phyloP scores from a whole-genome alignment of 768 basidiomycete genomes.

The Hypholoma sublateritium region DNA sequence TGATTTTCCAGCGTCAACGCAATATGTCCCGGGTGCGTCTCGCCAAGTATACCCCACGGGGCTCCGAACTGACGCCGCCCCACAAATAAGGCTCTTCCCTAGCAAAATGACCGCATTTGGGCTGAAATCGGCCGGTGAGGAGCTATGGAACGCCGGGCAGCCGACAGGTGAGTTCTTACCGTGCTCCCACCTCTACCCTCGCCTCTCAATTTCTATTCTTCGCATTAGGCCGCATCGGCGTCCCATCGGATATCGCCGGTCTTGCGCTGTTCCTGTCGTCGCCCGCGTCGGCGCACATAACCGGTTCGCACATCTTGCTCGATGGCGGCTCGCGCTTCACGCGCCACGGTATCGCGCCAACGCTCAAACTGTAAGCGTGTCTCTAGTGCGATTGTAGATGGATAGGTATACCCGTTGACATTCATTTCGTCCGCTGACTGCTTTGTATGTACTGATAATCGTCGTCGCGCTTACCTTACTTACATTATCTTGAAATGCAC shows the following conservation, averaged over 20 bases:
- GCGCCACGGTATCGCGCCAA: conserved; percentile 23
- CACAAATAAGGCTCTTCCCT: conserved; percentile 51
- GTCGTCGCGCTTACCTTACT: no score
- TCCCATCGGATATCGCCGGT: conserved; percentile 69
- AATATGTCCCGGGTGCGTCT: conserved; percentile 70
- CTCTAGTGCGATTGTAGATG: neutral
- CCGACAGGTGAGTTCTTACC: conserved; percentile 55
- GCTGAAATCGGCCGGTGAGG: conserved; percentile 54
- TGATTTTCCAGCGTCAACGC: conserved; percentile 65
- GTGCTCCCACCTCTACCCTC: neutral
- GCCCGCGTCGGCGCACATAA: conserved; percentile 71
- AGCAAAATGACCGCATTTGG: conserved; percentile 84
- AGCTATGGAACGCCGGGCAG: conserved; percentile 49
- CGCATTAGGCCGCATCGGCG: conserved; percentile 60
- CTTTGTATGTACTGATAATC: no score
- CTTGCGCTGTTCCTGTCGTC: conserved; percentile 68
- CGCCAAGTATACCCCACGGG: neutral
- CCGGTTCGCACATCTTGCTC: conserved; percentile 68
- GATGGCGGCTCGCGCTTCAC: conserved; percentile 62
- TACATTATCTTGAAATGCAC: no score
- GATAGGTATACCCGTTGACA: neutral
- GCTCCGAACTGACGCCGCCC: neutral
- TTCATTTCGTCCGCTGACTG: no score
- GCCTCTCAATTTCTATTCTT: neutral
- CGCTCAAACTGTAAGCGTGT: conserved; percentile 33